Conservation (phyloP, 2,329 filamentous ascomycete genomes). For the Hysterium pulicare region DNA sequence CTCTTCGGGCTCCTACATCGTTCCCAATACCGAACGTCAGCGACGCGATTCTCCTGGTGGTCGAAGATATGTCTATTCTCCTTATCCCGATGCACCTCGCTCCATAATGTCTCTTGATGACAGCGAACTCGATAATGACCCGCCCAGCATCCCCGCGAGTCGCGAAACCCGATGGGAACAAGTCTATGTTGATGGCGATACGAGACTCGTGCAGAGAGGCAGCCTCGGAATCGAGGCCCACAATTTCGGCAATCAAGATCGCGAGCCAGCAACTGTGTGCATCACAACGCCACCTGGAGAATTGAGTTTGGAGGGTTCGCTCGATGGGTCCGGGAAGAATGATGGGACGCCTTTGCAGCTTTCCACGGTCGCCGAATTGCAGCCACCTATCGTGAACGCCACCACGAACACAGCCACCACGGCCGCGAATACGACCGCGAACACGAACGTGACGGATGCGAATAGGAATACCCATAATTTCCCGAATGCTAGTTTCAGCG, state of each 20-base stretch:
- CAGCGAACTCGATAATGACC: conserved; percentile 35
- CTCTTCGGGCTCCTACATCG: conserved; percentile 44
- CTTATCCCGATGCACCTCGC: conserved; percentile 29
- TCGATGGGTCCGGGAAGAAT: conserved; percentile 20
- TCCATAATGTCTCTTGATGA: conserved; percentile 39
- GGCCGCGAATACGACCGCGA: too few species aligned
- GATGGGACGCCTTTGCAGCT: conserved; percentile 26
- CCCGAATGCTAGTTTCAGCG: conserved; percentile 30
- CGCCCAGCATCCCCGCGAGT: conserved; percentile 30
- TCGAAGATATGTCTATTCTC: conserved; percentile 33
- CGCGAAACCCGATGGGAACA: conserved; percentile 37
- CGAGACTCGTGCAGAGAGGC: conserved; percentile 33
- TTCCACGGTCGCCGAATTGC: conserved; percentile 14
- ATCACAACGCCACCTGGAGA: conserved; percentile 32
- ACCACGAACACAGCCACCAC: too few species aligned
- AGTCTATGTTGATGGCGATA: conserved; percentile 38
- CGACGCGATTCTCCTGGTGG: too few species aligned
- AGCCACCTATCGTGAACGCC: too few species aligned
- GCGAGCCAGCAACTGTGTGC: conserved; percentile 32
- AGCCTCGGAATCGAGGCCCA: conserved; percentile 28
- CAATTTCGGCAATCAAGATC: conserved; percentile 30
- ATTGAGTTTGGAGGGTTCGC: conserved; percentile 26
- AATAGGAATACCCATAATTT: conserved; percentile 1
- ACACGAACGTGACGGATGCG: not conserved
- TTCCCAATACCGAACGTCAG: conserved; percentile 27